Evolutionary conservation across 2,329 filamentous ascomycete species (phyloP), one percentile per base, ranked within the genome.

Genomic region (Curvularia eragrostidis): DNA sequence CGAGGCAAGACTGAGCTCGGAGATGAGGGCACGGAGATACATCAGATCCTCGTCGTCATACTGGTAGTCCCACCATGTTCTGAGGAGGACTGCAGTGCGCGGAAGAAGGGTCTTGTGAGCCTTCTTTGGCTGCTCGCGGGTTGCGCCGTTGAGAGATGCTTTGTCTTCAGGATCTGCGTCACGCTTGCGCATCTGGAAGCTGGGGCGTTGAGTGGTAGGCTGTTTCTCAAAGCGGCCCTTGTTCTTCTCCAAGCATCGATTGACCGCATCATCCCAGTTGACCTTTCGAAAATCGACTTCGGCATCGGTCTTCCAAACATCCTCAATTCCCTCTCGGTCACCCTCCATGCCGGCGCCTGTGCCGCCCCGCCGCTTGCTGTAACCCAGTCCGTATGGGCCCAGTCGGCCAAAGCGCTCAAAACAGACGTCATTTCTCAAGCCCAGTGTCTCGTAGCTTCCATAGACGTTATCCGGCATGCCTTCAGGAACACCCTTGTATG

Each of bases 331-430:
- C 64, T 95, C 90, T 48, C 84, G 87, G 62, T 97, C 91, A 21
- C 92, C 92, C 68, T 93, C 88, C 75, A 96, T 85, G 10, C 91
- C 93, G n/a, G 91, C 88, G 4, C 94, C 93, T 24, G 90, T 87
- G 1, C 94, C 94, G 12, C 94, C 94, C 63, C 84, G 87, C 56
- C 87, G 87, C 32, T 84, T 81, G 30, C 90, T 91, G 75, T 98
- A 98, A 8, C 94, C 94, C 60, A 92, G 86, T 0, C 94, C 94
- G 67, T 99, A 99, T 0, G 94, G 91, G 0, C 91, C 93, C 28
- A 95, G 86, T 62, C 93, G 86, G 3, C 94, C 94, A 73, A 91
- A 96, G 1, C 95, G 85, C 66, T 99, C 95, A 72, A 97, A 97
- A 79, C 95, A 99, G 46, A 97, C 86, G 69, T 96, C 89, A 64